Conservation (phyloP, 1,284 basidiomycete species). For the Ustilago sp. region DNA sequence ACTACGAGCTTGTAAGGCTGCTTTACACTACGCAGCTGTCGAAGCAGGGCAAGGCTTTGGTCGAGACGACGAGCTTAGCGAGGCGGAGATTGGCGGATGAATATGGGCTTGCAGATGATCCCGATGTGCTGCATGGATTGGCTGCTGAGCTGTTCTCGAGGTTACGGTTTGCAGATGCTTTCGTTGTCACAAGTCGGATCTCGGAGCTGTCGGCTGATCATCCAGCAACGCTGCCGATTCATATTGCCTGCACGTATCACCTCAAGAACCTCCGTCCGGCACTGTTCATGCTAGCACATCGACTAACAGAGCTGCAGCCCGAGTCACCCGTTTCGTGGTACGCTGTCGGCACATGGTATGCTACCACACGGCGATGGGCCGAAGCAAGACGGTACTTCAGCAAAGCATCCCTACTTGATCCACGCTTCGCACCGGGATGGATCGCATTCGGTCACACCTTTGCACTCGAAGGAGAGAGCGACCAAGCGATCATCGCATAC, state of each 20-base stretch:
- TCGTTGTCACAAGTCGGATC: conserved; percentile 77
- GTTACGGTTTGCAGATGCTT: conserved; percentile 94
- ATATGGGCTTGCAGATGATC: conserved; percentile 79
- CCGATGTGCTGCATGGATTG: conserved; percentile 89
- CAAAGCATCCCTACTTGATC: conserved; percentile 96
- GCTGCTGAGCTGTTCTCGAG: conserved; percentile 90
- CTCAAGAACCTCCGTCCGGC: conserved; percentile 88
- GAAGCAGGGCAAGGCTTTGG: conserved; percentile 73
- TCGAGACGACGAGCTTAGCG: conserved; percentile 19
- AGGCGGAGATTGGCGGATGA: conserved; percentile 78
- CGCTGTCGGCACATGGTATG: conserved; percentile 97
- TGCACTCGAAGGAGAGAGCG: conserved; percentile 92
- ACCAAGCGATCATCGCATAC: conserved; percentile 97
- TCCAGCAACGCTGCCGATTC: conserved; percentile 78
- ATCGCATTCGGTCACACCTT: conserved; percentile 97
- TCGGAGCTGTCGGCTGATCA: conserved; percentile 59
- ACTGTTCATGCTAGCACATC: conserved; percentile 94
- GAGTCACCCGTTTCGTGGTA: conserved; percentile 96
- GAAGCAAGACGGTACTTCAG: conserved; percentile 71
- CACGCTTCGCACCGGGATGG: conserved; percentile 95
- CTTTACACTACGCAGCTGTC: conserved; percentile 91
- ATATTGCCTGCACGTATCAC: conserved; percentile 97
- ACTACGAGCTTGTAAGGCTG: conserved; percentile 87
- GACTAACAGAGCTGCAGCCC: conserved; percentile 89
- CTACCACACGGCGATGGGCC: conserved; percentile 79